Evolutionary conservation across 1,284 basidiomycete species (phyloP).

Genomic region (Vanrija humicola): DNA sequence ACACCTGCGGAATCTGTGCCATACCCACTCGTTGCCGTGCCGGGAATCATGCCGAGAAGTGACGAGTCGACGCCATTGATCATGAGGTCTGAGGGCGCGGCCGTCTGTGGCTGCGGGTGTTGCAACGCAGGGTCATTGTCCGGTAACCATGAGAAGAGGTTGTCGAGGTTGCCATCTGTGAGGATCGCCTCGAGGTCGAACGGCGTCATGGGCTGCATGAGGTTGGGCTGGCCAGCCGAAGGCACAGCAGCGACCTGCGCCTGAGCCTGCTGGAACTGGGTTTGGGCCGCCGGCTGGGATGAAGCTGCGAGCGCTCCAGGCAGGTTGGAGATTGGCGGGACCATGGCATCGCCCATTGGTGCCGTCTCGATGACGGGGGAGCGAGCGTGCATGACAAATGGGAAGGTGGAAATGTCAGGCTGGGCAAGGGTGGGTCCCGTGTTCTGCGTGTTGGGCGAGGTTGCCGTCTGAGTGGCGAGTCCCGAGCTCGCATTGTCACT

Average conservation of each 20-base stretch:
- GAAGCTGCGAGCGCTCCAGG: not conserved
- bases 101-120: constrained; percentile 2
- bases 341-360: not conserved
- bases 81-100: constrained; percentile 10
- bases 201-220: constrained; percentile 23
- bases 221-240: not conserved
- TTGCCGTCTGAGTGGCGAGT: not conserved
- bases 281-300: not conserved
- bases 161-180: constrained; percentile 27
- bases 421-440: not conserved
- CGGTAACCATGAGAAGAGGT: constrained; percentile 42
- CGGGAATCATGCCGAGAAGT: constrained; percentile 2
- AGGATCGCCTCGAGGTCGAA: constrained; percentile 45
- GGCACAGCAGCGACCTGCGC: not conserved
- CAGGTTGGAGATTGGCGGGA: not conserved
- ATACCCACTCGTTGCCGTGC: not conserved
- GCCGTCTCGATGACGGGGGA: constrained; percentile 9
- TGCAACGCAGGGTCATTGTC: constrained; percentile 15
- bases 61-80: constrained; percentile 9
- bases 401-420: not conserved
- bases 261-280: not conserved
- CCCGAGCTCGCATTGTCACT: too few species aligned
- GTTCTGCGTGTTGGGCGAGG: too few species aligned
- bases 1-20: not conserved
- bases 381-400: constrained; percentile 11